These are phyloP conservation scores for Fusarium odoratissimum DNA, from an alignment of 2,329 filamentous ascomycete genomes.

Conservation along the genomic window DNA sequence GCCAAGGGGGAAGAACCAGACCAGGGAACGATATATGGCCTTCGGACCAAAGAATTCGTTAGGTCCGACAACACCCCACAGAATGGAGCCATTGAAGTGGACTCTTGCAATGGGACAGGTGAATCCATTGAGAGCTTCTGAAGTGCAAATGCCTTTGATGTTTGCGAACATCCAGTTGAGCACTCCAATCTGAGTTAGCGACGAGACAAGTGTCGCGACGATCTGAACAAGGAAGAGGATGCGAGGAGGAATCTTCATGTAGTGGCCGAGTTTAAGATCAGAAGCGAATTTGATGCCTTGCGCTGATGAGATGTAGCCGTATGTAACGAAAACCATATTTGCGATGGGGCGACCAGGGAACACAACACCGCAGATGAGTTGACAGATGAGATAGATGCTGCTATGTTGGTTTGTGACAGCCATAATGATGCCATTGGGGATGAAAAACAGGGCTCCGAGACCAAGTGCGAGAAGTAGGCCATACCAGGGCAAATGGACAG, in stretches of 20 bases:
- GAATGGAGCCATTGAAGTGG: conserved; percentile 89
- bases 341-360: conserved; percentile 89
- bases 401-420: conserved; percentile 91
- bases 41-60: conserved; percentile 82
- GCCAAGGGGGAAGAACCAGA: conserved; percentile 86
- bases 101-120: conserved; percentile 88
- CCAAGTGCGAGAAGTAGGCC: conserved; percentile 81
- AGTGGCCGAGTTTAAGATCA: conserved; percentile 87
- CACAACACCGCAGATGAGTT: conserved; percentile 82
- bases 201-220: conserved; percentile 79
- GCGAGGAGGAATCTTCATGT: conserved; percentile 88
- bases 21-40: conserved; percentile 78
- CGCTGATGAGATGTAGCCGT: conserved; percentile 88
- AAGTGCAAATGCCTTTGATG: conserved; percentile 81
- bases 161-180: conserved; percentile 91
- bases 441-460: conserved; percentile 85
- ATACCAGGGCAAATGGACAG: conserved; percentile 87
- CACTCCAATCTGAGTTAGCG: conserved; percentile 83
- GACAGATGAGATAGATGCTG: conserved; percentile 87
- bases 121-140: conserved; percentile 85
- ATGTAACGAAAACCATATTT: conserved; percentile 94
- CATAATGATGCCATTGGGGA: conserved; percentile 93
- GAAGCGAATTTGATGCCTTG: conserved; percentile 91
- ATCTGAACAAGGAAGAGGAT: conserved; percentile 83
- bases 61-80: conserved; percentile 90